Conservation (phyloP, 2,329 filamentous ascomycete species). For the Aphanocladium album region DNA sequence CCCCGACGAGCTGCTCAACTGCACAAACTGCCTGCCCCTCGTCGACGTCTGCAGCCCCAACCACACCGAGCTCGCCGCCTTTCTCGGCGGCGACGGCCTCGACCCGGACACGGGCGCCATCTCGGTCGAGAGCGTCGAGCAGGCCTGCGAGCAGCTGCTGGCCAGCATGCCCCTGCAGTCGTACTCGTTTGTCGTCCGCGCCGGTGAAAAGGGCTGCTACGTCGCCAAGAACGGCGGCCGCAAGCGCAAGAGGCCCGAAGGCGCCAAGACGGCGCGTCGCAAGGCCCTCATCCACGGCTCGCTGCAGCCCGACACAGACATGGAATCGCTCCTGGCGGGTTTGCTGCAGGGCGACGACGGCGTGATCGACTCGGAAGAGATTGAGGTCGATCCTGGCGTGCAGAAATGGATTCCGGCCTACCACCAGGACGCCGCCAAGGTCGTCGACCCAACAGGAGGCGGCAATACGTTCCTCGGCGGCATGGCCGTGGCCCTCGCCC, state of each 20-base stretch:
- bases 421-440: slow-evolving; percentile 49
- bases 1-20: slow-evolving; percentile 60
- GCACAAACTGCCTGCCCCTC: slow-evolving; percentile 56
- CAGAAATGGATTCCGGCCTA: slow-evolving; percentile 76
- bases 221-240: slow-evolving; percentile 54
- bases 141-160: slow-evolving; percentile 57
- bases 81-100: slow-evolving; percentile 63
- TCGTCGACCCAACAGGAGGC: slow-evolving; percentile 90
- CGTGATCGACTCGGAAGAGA: slow-evolving; percentile 50
- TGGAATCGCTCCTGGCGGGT: slow-evolving; percentile 57
- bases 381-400: slow-evolving; percentile 58
- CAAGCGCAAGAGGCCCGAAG: slow-evolving; percentile 32
- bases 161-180: slow-evolving; percentile 60
- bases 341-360: slow-evolving; percentile 51
- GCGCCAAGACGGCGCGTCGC: slow-evolving; percentile 26
- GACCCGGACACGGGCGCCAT: slow-evolving; percentile 52
- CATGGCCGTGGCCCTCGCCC: slow-evolving; percentile 52
- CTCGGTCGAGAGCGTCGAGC: slow-evolving; percentile 48
- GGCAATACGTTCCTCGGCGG: slow-evolving; percentile 81
- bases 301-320: slow-evolving; percentile 55
- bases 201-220: slow-evolving; percentile 68
- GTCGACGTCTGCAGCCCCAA: slow-evolving; percentile 72
- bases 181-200: slow-evolving; percentile 64
- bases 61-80: slow-evolving; percentile 78
- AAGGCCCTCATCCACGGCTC: slow-evolving; percentile 46